Base-by-base conservation (phyloP, 1,284 basidiomycete genomes). In the Phlebopus sp. region DNA sequence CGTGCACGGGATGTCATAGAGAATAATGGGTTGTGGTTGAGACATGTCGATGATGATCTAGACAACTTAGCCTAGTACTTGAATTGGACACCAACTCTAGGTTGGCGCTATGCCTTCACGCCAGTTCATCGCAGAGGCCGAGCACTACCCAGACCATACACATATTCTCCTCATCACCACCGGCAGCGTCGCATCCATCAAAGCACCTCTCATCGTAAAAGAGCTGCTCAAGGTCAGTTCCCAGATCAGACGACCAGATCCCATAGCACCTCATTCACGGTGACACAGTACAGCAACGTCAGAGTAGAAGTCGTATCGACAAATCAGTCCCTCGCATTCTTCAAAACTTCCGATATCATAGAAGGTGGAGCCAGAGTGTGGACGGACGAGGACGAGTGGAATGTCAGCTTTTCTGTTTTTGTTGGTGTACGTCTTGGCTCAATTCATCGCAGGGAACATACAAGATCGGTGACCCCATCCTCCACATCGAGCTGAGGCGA, bases 151-250 rank as follows among this genome's bases (percentile, higher is more conserved):
- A 13, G 75, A 76, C 15, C 66, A 68, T 56, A 75, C 71, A 0
- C 86, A 97, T 63, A 80, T 97, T 32, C 71, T 98, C 5, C 71
- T 99, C 35, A 86, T 96, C 43, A 84, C 88, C 0, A 92, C 92
- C 0, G 95, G 96, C 10, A 96, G 92, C 58, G 96, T 99, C 1
- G 96, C 96, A 0, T 92, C 91, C 44, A 81, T 99, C 60, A 98
- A 98, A 64, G 83, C 88, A 1, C 93, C 94, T 1, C 74, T 96
- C 32, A 97, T 99, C 45, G 90, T 93, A 3, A 69, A 79, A 25
- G 84, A 84, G 52, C 73, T 98, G 29, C 70, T 87, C 44, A 70
- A 73, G 57, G 93, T 93, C 54, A 51, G 84, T 72, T 1, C 18
- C 23, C n/a, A n/a, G 34, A 30, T 37, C 50, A 31, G 30, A 38